phyloP scores from a whole-genome alignment of 805 yeast genomes.

The Monosporozyma siamensis region DNA sequence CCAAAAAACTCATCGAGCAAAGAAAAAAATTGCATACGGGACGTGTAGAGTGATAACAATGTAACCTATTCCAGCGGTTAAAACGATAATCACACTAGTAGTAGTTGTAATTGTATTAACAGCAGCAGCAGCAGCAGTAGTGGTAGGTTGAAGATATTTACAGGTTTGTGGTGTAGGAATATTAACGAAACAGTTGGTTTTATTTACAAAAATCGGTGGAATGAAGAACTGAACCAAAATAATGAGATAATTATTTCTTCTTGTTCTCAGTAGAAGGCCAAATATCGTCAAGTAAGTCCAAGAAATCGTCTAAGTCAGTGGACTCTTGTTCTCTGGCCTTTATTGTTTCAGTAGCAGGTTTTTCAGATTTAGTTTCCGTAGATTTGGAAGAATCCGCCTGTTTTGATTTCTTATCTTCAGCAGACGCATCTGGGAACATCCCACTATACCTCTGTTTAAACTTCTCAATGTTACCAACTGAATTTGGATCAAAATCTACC shows the following conservation, averaged over 20 bases:
- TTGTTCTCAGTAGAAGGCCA: conserved; percentile 22
- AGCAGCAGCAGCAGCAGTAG: too few species aligned
- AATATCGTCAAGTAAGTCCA: conserved; percentile 24
- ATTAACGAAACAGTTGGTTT: neutral
- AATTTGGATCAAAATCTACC: conserved; percentile 65
- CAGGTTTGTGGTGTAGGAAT: neutral
- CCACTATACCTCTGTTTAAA: conserved; percentile 58
- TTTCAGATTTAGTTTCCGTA: conserved; percentile 7
- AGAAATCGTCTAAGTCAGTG: conserved; percentile 27
- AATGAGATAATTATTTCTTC: conserved; percentile 10
- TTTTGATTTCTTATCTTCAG: neutral
- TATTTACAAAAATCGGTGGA: neutral
- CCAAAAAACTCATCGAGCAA: neutral
- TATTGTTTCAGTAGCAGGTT: conserved; percentile 2
- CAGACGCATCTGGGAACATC: conserved; percentile 28
- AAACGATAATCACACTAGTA: too few species aligned
- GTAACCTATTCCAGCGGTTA: neutral
- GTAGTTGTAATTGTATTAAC: too few species aligned
- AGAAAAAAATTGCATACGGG: neutral
- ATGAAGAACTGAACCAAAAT: too few species aligned
- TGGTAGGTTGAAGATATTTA: neutral
- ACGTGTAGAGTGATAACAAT: neutral
- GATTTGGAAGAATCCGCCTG: neutral
- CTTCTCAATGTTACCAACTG: conserved; percentile 70
- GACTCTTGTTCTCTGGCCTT: conserved; percentile 1